Evolutionary conservation across 2,329 filamentous ascomycete genomes (phyloP).

Genomic region (Reticulascus tulasneorum): DNA sequence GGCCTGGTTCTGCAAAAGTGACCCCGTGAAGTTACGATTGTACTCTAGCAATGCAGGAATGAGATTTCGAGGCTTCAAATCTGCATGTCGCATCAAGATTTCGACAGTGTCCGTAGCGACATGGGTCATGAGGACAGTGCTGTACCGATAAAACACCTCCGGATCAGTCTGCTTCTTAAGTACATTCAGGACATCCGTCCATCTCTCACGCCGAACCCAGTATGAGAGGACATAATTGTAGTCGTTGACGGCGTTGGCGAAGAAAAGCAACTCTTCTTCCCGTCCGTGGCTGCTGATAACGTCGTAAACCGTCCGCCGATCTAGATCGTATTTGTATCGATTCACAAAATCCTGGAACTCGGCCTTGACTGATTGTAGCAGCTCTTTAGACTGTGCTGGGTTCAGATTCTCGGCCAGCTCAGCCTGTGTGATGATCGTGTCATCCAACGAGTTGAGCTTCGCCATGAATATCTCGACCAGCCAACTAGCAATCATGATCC

Average conservation of each 20-base stretch:
- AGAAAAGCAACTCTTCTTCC: slow-evolving; percentile 88
- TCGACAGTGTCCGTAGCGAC: slow-evolving; percentile 84
- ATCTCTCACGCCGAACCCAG: slow-evolving; percentile 94
- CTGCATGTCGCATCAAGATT: slow-evolving; percentile 86
- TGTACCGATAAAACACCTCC: slow-evolving; percentile 94
- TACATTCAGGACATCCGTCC: slow-evolving; percentile 80
- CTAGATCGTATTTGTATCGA: slow-evolving; percentile 81
- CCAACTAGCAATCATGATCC: slow-evolving; percentile 94
- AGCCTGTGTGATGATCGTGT: slow-evolving; percentile 85
- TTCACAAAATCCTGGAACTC: slow-evolving; percentile 88
- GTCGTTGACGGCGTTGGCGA: slow-evolving; percentile 83
- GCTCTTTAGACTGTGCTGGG: slow-evolving; percentile 65
- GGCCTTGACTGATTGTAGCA: slow-evolving; percentile 64
- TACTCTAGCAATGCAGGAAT: slow-evolving; percentile 94
- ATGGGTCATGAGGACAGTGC: slow-evolving; percentile 92
- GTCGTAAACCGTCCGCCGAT: slow-evolving; percentile 89
- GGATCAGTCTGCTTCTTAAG: slow-evolving; percentile 90
- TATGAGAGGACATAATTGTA: slow-evolving; percentile 94
- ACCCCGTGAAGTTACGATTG: slow-evolving; percentile 69
- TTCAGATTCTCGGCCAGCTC: slow-evolving; percentile 72
- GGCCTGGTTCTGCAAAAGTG: slow-evolving; percentile 79
- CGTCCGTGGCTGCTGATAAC: slow-evolving; percentile 93
- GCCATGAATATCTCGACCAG: slow-evolving; percentile 96
- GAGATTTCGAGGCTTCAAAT: slow-evolving; percentile 78
- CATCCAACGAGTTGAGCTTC: slow-evolving; percentile 90